Evolutionary conservation across 805 yeast genomes (phyloP).

Genomic region (Saccharomycopsis schoenii): DNA sequence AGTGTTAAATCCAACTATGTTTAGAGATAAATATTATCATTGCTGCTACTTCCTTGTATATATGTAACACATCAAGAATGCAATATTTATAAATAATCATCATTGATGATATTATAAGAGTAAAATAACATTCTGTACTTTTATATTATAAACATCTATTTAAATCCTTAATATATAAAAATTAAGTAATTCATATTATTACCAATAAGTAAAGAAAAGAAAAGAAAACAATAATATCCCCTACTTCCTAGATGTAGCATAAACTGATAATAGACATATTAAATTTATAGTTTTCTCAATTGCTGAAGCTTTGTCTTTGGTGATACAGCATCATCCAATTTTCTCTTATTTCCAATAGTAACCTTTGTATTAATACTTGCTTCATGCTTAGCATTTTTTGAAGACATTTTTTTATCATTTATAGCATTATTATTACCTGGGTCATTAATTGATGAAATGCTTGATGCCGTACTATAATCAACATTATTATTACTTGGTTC

Average conservation of each 20-base stretch:
- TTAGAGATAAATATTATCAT: not conserved
- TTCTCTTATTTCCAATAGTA: not conserved
- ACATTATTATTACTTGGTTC: not conserved
- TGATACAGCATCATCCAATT: not conserved
- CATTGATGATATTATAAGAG: not conserved
- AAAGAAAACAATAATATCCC: not conserved
- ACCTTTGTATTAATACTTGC: not conserved
- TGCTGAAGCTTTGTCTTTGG: not conserved
- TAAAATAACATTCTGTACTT: not conserved
- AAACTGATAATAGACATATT: not conserved
- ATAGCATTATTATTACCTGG: not conserved
- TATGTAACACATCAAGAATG: not conserved
- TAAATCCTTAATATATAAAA: not conserved
- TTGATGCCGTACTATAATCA: not conserved
- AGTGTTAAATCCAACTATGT: constrained; percentile 14
- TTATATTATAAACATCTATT: not conserved
- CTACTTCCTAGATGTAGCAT: not conserved
- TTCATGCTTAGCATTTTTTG: too few species aligned
- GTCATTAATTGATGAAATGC: too few species aligned
- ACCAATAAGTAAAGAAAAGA: not conserved
- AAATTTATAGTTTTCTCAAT: not conserved
- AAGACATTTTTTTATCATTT: too few species aligned
- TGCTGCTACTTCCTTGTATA: not conserved
- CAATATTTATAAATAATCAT: not conserved
- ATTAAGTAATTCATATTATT: too few species aligned